Evolutionary conservation across 495 filamentous ascomycete species (phyloP).

Genomic region (Xylaria intraflava): DNA sequence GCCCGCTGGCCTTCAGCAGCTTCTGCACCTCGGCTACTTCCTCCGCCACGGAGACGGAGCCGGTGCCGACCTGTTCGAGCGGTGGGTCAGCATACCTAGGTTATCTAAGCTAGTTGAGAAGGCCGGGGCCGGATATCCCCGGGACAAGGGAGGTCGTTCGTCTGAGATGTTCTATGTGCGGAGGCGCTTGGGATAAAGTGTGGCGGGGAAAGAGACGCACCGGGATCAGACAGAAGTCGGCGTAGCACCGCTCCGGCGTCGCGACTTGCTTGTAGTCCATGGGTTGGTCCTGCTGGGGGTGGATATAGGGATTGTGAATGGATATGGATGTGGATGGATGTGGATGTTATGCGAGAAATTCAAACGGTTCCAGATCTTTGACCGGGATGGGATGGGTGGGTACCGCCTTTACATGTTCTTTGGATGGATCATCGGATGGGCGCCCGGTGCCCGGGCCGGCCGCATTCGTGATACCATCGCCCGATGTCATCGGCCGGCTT

Average conservation of each 20-base stretch:
- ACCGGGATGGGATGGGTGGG: too few relatives aligned
- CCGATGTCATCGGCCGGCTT: too few relatives aligned
- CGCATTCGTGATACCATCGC: too few relatives aligned
- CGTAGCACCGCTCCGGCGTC: slow-evolving; percentile 62
- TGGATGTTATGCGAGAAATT: not conserved
- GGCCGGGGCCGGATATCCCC: too few relatives aligned
- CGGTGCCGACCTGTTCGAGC: slow-evolving; percentile 79
- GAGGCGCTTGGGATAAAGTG: not conserved
- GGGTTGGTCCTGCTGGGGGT: not conserved
- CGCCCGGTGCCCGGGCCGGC: too few relatives aligned
- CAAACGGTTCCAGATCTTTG: too few relatives aligned
- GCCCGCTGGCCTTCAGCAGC: slow-evolving; percentile 69
- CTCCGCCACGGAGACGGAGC: slow-evolving; percentile 70
- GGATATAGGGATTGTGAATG: not conserved
- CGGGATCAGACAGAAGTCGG: slow-evolving; percentile 79
- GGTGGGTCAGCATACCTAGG: too few relatives aligned
- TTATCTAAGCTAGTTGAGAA: too few relatives aligned
- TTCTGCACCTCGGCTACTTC: slow-evolving; percentile 86
- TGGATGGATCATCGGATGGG: too few relatives aligned
- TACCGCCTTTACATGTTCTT: too few relatives aligned
- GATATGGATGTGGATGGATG: not conserved
- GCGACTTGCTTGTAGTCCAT: slow-evolving; percentile 41
- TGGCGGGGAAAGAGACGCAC: slow-evolving; percentile 36
- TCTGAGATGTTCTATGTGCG: not conserved
- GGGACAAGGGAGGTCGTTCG: too few relatives aligned